These are phyloP conservation scores for Penicillium paneum DNA, from an alignment of 2,329 filamentous ascomycete species.

Conservation along the genomic window DNA sequence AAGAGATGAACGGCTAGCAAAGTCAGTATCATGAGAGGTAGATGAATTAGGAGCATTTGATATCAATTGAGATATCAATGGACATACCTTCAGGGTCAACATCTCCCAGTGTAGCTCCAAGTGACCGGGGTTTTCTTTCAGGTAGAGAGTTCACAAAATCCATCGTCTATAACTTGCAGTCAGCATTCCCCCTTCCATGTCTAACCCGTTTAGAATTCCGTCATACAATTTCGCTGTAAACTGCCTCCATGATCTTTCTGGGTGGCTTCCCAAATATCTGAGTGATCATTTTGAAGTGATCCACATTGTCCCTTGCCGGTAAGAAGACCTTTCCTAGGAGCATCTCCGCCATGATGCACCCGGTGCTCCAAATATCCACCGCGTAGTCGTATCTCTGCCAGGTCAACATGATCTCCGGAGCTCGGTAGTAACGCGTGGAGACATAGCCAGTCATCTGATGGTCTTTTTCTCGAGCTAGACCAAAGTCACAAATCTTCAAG, in stretches of 20 bases:
- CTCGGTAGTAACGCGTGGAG: constrained; percentile 95
- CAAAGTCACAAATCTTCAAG: constrained; percentile 98
- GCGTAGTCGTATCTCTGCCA: constrained; percentile 99
- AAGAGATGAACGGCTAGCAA: constrained; percentile 85
- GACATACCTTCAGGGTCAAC: constrained; percentile 2
- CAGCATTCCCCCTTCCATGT: not conserved
- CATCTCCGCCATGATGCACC: constrained; percentile 98
- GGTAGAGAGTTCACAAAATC: constrained; percentile 6
- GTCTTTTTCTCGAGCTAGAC: constrained; percentile 91
- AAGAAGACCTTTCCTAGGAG: constrained; percentile 94
- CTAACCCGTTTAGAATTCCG: too few relatives aligned
- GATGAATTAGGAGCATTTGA: not conserved
- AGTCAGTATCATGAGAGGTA: not conserved
- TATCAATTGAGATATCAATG: not conserved
- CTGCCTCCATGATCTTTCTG: constrained; percentile 95
- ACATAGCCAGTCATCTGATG: constrained; percentile 99
- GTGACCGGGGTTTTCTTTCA: not conserved
- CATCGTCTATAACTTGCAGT: not conserved
- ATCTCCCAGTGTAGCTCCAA: not conserved
- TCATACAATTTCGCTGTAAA: constrained; percentile 82
- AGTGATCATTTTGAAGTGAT: constrained; percentile 98
- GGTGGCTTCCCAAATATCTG: constrained; percentile 91
- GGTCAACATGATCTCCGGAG: constrained; percentile 98
- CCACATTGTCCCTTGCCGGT: constrained; percentile 97
- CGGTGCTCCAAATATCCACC: constrained; percentile 98